Evolutionary conservation across 2,329 filamentous ascomycete genomes (phyloP), one percentile per base, ranked within the genome.

Genomic region (Penicillium sp.): DNA sequence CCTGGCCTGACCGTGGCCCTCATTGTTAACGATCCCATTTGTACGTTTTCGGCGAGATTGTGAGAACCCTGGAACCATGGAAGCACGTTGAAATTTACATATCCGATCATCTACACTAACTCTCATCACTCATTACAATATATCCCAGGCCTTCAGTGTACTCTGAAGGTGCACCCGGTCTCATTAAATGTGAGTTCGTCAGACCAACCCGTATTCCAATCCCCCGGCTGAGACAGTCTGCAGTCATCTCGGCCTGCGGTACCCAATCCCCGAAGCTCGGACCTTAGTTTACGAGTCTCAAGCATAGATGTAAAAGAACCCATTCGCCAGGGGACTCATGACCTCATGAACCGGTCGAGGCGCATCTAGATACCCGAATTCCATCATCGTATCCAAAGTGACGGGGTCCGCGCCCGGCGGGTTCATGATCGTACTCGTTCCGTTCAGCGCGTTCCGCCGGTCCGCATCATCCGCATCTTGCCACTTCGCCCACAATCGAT

Each of bases 401-500:
- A 63, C 56, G 1, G 24, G 14, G 3, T 44, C 28, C 25, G 41
- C 53, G 35, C 42, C 38, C 5, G 58, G 58, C 16, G 60, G 56
- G 33, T 63, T 60, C 9, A 55, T 16, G 24, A 63, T 53, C 1
- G 18, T 39, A 40, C 42, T 50, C 14, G 60, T 63, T 6, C 58
- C 60, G 35, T 63, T 60, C 0, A 63, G 25, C 13, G 58, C 60
- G 22, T 54, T 46, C 20, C 56, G 50, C 22, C 52, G 56, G 40
- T 36, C 48, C n/a, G 9, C 10, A 18, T 51, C 53, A 24, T 60
- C 56, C 16, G 6, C 25, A 2, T 28, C 48, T 31, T 80, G 77
- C 77, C 77, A 80, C 2, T 70, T 74, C 68, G 70, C 74, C 65
- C 70, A 80, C 5, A 71, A 55, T 8, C 76, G 69, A 55, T 80